Conservation (phyloP, 2,329 filamentous ascomycete species). For the Pseudogymnoascus sp. region DNA sequence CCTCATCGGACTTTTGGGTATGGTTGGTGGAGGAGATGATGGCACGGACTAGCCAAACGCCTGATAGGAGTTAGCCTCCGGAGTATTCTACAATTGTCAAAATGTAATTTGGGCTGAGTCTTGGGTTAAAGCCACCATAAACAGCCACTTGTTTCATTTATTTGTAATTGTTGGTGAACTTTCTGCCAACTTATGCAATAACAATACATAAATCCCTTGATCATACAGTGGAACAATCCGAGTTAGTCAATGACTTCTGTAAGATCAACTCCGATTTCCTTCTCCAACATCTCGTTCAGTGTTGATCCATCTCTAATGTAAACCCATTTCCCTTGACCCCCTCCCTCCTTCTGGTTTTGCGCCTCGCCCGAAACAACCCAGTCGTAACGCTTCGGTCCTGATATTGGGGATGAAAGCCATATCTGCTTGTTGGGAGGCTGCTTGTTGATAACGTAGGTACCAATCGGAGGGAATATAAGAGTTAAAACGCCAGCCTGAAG, state of each 20-base stretch:
- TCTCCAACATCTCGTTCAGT: slow-evolving; percentile 60
- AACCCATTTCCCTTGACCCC: slow-evolving; percentile 68
- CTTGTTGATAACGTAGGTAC: slow-evolving; percentile 94
- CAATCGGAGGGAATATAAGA: slow-evolving; percentile 57
- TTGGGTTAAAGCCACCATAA: not conserved
- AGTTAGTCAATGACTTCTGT: slow-evolving; percentile 11
- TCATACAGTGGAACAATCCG: not conserved
- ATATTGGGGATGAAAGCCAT: slow-evolving; percentile 87
- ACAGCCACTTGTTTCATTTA: not conserved
- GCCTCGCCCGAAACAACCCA: slow-evolving; percentile 69
- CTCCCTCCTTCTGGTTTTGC: slow-evolving; percentile 72
- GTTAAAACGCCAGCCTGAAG: slow-evolving; percentile 75
- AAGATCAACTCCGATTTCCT: slow-evolving; percentile 66
- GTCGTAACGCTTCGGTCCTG: slow-evolving; percentile 89
- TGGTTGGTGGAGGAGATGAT: not conserved
- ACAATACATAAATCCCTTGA: slow-evolving; percentile 1
- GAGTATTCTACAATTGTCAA: not conserved
- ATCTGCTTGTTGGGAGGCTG: slow-evolving; percentile 97
- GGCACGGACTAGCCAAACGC: not conserved
- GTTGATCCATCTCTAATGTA: slow-evolving; percentile 77
- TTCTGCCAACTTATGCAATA: not conserved
- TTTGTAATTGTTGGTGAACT: not conserved
- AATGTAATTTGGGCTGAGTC: not conserved
- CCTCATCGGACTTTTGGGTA: not conserved
- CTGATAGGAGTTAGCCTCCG: not conserved